Evolutionary conservation across 768 basidiomycete genomes (phyloP), one percentile per base, ranked within the genome.

Genomic region (Trametes villosa): DNA sequence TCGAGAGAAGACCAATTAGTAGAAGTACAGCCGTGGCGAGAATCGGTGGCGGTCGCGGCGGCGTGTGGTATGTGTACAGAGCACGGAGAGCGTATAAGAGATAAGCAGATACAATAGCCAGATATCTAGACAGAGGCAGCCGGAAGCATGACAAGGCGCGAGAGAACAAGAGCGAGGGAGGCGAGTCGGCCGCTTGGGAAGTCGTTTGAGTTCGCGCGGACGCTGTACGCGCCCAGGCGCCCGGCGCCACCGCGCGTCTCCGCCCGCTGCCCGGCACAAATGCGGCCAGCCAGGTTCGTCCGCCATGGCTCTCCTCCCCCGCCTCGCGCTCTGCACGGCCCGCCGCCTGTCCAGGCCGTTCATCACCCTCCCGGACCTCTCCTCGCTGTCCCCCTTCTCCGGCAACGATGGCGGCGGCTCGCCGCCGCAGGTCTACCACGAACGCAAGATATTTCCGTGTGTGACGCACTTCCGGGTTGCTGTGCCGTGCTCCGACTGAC

Each of bases 371-470:
- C 80, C 85, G 17, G 75, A 81, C 53, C 68, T 86, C 26, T 76
- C 83, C 2, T 75, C 77, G 8, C 67, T 81, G 49, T 77, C 79
- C 6, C 76, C 79, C 2, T 77, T 79, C 59, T 70, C 68, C 9
- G 58, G 65, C 22, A 54, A 67, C 38, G 57, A 67, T 33, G 68
- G 66, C 33, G 73, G 79, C 29, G 41, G 63, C 59, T 68, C 55
- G 22, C 79, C 81, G 57, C 67, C 77, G 11, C 89, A 92, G 68
- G 83, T 77, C 13, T 96, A 92, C 69, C 86, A 86, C 68, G 94
- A 96, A 69, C 82, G 84, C 63, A 96, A 91, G 78, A 82, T 95
- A 63, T 80, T 98, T 63, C 94, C 92, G 94, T 97, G 73, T 71
- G 92, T 82, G 47, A 8, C 12, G n/a, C 49, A 36, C n/a, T 24